Base-by-base conservation (phyloP, 768 basidiomycete genomes). In the Mycena galericulata region DNA sequence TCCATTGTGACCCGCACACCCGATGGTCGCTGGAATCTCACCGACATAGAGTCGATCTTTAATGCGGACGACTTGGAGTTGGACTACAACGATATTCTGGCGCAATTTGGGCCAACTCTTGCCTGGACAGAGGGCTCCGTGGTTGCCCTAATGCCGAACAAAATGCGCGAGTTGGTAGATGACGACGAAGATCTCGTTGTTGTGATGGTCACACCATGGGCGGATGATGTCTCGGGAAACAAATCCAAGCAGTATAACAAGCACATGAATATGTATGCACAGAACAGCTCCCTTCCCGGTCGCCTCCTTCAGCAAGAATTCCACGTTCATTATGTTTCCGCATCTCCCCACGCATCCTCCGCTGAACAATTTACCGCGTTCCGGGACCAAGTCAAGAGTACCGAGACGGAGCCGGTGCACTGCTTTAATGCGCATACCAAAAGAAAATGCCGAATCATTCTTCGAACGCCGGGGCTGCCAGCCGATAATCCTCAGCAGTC, bases 401-500 rank as follows among this genome's bases (percentile, higher is more conserved):
- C 53, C 20, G 53, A 55, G 36, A 55, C 36, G 26, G 34, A 55
- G 20, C 53, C 53, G 9, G 36, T 55, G n/a, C 53, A 34, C 20
- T 36, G 34, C 27, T 55, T 36, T 38, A 55, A 55, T 40, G 32
- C 53, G 2, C 32, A 34, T 6, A 55, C 36, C 7, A 55, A 55
- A 22, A 20, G 53, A 55, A 55, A 36, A 18, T 55, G 53, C 36
- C 53, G 53, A 4, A 38, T n/a, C 22, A 55, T 55, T 36, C 29
- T 64, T 11, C 63, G 65, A 51, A 67, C 67, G 0, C 62, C 76
- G 5, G 72, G 72, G 3, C 14, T 75, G 1, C 76, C 73, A 0
- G 78, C 76, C 0, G 79, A 81, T 53, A 83, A 82, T 59, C 82
- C 78, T 0, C 77, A 78, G 70, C 79, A 82, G 54, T 72, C 73